A percentile compares a stretch with the other conserved stretches of the same genome.
Evolutionary conservation across 495 filamentous ascomycete genomes (phyloP).

Genomic region (Penicillium cataractarum): DNA sequence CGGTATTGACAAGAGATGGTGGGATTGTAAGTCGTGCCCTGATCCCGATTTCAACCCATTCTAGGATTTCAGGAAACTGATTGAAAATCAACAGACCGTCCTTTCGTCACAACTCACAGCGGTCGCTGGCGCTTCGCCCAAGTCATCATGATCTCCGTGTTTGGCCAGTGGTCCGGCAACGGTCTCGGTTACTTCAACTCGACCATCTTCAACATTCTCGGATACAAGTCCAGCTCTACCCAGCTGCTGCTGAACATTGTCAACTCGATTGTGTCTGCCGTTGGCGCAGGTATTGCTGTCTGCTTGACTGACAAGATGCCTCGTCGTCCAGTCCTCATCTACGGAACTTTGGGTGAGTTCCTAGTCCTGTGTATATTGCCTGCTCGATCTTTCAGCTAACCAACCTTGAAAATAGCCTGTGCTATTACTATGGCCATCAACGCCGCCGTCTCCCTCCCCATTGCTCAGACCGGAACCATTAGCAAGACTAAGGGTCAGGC

Average conservation of each 20-base stretch:
- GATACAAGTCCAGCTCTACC: slow-evolving; percentile 49
- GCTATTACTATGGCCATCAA: slow-evolving; percentile 51
- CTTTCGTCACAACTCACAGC: slow-evolving; percentile 60
- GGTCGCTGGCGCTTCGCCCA: slow-evolving; percentile 65
- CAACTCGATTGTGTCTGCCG: slow-evolving; percentile 67
- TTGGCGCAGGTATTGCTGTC: slow-evolving; percentile 69
- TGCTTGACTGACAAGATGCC: slow-evolving; percentile 67
- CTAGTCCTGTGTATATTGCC: slow-evolving; percentile 44
- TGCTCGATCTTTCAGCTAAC: not conserved
- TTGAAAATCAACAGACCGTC: slow-evolving; percentile 38
- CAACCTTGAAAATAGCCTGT: slow-evolving; percentile 36
- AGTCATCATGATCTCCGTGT: slow-evolving; percentile 64
- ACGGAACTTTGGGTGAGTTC: slow-evolving; percentile 57
- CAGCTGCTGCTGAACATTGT: slow-evolving; percentile 65
- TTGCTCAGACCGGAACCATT: slow-evolving; percentile 44
- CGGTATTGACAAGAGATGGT: slow-evolving; percentile 66
- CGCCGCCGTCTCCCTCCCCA: slow-evolving; percentile 43
- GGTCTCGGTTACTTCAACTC: slow-evolving; percentile 54
- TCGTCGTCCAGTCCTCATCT: slow-evolving; percentile 62
- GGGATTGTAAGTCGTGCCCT: slow-evolving; percentile 55
- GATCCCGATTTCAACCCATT: not conserved
- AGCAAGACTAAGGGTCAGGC: slow-evolving; percentile 55
- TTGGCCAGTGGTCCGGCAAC: slow-evolving; percentile 54
- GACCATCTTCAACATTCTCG: slow-evolving; percentile 43
- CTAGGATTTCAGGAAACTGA: slow-evolving; percentile 11